phyloP scores from a whole-genome alignment of 441 rosid species.

The Aleurites moluccanus region DNA sequence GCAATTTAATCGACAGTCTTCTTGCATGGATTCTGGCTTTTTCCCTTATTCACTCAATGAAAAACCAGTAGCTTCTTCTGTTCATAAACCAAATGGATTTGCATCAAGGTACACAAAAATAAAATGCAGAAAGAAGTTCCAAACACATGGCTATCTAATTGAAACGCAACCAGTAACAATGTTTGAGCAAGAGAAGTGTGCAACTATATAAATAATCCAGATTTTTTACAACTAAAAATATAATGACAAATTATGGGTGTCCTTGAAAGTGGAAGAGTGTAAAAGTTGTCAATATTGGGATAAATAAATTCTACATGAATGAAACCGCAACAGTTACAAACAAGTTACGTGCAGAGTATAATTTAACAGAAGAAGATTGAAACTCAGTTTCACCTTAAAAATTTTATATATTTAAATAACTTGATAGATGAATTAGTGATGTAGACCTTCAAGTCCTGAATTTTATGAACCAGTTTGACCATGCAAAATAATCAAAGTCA shows the following conservation, averaged over 20 bases:
- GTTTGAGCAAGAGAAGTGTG: background rate
- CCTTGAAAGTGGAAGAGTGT: background rate
- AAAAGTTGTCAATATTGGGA: background rate
- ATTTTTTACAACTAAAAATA: background rate
- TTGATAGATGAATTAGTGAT: background rate
- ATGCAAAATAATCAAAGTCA: too few relatives aligned
- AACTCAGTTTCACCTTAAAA: background rate
- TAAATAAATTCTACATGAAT: background rate
- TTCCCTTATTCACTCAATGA: background rate
- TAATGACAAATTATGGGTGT: background rate
- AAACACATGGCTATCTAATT: background rate
- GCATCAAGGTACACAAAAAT: background rate
- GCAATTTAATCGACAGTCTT: background rate
- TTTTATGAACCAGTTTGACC: too few relatives aligned
- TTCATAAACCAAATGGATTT: background rate
- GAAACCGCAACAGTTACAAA: background rate
- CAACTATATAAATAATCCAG: background rate
- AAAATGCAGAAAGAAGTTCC: background rate
- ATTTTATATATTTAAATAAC: background rate
- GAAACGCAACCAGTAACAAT: background rate
- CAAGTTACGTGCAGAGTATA: background rate
- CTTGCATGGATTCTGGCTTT: too few relatives aligned
- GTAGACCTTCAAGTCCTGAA: too few relatives aligned
- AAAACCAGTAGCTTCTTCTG: background rate
- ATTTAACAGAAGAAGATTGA: background rate